Percentiles rank a stretch among this genome's conserved stretches.
Evolutionary conservation across 2,329 filamentous ascomycete genomes (phyloP).

Genomic region (Chlorencoelia australis): DNA sequence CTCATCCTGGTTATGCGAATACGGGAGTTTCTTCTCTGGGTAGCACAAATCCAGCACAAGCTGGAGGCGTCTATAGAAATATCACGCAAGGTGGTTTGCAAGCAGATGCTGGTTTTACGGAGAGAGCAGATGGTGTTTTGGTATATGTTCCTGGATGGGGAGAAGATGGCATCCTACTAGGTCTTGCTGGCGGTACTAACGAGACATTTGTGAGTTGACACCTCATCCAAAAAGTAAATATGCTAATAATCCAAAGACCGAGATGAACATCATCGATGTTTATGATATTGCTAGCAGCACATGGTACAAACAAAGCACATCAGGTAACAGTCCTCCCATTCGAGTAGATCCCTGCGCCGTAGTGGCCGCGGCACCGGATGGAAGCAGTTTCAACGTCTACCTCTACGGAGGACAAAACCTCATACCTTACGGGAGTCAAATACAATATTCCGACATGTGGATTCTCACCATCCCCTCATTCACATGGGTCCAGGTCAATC

Average conservation of each 20-base stretch:
- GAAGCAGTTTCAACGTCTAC: constrained; percentile 67
- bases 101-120: constrained; percentile 54
- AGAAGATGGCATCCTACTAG: constrained; percentile 57
- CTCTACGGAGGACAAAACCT: constrained; percentile 71
- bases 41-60: constrained; percentile 44
- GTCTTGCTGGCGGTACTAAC: constrained; percentile 62
- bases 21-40: constrained; percentile 47
- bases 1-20: constrained; percentile 60
- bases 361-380: constrained; percentile 58
- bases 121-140: constrained; percentile 63
- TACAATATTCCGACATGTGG: constrained; percentile 62
- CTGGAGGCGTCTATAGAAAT: constrained; percentile 58
- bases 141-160: constrained; percentile 70
- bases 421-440: constrained; percentile 46
- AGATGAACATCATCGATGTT: constrained; percentile 63
- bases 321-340: constrained; percentile 49
- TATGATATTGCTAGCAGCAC: constrained; percentile 61
- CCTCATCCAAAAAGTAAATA: constrained; percentile 24
- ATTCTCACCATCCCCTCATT: constrained; percentile 65
- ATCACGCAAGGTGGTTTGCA: constrained; percentile 64
- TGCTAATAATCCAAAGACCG: constrained; percentile 33
- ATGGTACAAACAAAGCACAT: constrained; percentile 67
- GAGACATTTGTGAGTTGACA: constrained; percentile 47
- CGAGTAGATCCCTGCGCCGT: constrained; percentile 65
- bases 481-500: constrained; percentile 60